Conservation (phyloP, 495 filamentous ascomycete species). For the Cercophora scortea region DNA sequence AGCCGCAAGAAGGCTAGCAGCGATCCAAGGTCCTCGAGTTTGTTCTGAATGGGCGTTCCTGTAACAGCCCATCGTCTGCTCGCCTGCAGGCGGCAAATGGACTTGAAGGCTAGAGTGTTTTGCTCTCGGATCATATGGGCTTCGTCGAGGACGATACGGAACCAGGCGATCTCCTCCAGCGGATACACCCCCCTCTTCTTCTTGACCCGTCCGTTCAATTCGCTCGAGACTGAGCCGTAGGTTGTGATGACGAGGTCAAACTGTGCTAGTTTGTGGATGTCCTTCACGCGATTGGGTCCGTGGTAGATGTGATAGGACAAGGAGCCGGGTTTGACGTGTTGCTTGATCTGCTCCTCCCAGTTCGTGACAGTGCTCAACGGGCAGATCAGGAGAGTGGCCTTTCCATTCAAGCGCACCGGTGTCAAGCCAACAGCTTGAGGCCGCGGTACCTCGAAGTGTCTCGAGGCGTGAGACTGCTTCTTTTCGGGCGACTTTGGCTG, state of each 20-base stretch:
- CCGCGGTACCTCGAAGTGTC: constrained; percentile 27
- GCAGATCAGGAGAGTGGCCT: constrained; percentile 79
- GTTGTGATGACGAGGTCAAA: constrained; percentile 88
- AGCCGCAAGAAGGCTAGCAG: constrained; percentile 86
- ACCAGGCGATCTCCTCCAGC: constrained; percentile 75
- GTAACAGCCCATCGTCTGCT: constrained; percentile 92
- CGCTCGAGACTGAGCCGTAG: constrained; percentile 78
- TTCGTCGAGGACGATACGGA: constrained; percentile 92
- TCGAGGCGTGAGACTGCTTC: constrained; percentile 22
- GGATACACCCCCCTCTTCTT: constrained; percentile 54
- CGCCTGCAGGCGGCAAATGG: constrained; percentile 73
- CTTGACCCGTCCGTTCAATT: constrained; percentile 54
- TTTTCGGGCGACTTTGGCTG: constrained; percentile 32
- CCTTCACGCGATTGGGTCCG: constrained; percentile 61
- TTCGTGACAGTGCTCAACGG: constrained; percentile 85
- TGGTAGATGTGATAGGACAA: constrained; percentile 75
- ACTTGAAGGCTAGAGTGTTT: constrained; percentile 68
- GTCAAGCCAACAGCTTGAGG: constrained; percentile 29
- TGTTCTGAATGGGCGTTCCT: constrained; percentile 85
- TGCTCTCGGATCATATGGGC: constrained; percentile 90
- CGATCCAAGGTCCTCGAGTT: constrained; percentile 81
- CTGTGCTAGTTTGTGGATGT: constrained; percentile 56
- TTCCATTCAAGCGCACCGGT: constrained; percentile 56
- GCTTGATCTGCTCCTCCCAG: constrained; percentile 83
- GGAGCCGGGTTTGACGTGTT: constrained; percentile 58